Evolutionary conservation across 1,284 basidiomycete species (phyloP), one percentile per base, ranked within the genome.

Genomic region (Fomitopsis palustris): DNA sequence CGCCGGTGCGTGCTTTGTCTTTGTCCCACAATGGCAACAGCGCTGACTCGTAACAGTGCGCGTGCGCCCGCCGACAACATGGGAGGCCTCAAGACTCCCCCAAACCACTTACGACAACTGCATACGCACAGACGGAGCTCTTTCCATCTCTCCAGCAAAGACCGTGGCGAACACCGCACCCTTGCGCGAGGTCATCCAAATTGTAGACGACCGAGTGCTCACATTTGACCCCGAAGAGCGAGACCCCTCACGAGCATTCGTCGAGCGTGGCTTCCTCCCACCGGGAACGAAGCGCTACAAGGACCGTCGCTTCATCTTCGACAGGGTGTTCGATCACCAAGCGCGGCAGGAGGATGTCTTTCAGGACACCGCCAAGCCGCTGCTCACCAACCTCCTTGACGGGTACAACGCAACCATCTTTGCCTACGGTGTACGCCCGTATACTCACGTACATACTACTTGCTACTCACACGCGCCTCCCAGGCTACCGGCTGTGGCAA

Each of bases 401-500:
- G 96, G 96, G n/a, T 98, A 87, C 76, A 97, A 98, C 68, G 91
- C 95, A 35, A 98, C 96, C 7, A 92, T 96, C 8, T 98, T 98
- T 79, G 96, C 96, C 3, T 97, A 98, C 72, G 96, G 96, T 39
- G 95, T 98, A 73, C 74, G 93, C 81, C 37, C 17, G 4, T 25
- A 3, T 16, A 29, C 21, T 42, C n/a, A n/a, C 29, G 49, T 8
- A 41, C 39, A 7, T 43, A 19, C 31, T 39, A 23, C 23, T 19
- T 38, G 43, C 17, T 17, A 27, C 54, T 58, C n/a, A 55, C 29
- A 23, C 29, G 16, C 14, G 23, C 14, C n/a, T 21, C 16, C 14
- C 68, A 98, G 95, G 96, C 96, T 19, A 98, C 96, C 12, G 96
- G 96, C 17, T 98, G 96, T 72, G 96, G 96, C 61, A 98, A 98